Evolutionary conservation across 2,329 filamentous ascomycete species (phyloP), one percentile per base, ranked within the genome.

Genomic region (Epichloe typhina): DNA sequence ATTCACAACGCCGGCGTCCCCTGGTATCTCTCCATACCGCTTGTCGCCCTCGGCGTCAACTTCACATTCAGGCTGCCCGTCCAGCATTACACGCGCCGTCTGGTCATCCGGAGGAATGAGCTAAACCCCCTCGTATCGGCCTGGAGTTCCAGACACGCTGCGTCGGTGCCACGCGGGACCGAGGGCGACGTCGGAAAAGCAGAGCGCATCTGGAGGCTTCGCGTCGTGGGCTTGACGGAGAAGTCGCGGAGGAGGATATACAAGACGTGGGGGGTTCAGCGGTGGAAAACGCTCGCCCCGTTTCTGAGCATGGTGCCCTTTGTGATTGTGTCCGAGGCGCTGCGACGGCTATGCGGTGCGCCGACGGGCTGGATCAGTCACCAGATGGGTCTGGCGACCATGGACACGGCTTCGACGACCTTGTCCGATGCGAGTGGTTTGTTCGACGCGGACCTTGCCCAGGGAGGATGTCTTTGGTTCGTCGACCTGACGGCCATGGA

Each of bases 401-500:
- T 56, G 7, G 53, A 56, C 23, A 54, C 56, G 4, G 51, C 54
- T 6, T 48, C 59, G 3, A 54, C 61, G n/a, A 54, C 56, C 26
- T 38, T 64, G 2, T 59, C 60, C 12, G 56, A 58, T 4, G 53
- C 61, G 19, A 55, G 57, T 49, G 54, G 54, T 51, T 55, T 64
- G 50, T 56, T 64, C 38, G 62, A 75, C 42, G 62, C 67, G 3
- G 66, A 68, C 1, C 58, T 81, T n/a, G 58, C 66, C 1, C 66
- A 71, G 0, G 77, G 73, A 5, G 77, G 77, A 26, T 70, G 67
- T 40, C 64, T 80, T 15, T 80, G 77, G 76, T 79, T 80, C 57
- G 64, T 69, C 2, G 72, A 81, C 55, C 68, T 81, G 23, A 73
- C 72, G 6, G 70, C 60, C 33, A 64, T 72, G 35, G 78, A 81